Evolutionary conservation across 352 stramenopile species (phyloP).

Genomic region (Phytophthora tubulina): DNA sequence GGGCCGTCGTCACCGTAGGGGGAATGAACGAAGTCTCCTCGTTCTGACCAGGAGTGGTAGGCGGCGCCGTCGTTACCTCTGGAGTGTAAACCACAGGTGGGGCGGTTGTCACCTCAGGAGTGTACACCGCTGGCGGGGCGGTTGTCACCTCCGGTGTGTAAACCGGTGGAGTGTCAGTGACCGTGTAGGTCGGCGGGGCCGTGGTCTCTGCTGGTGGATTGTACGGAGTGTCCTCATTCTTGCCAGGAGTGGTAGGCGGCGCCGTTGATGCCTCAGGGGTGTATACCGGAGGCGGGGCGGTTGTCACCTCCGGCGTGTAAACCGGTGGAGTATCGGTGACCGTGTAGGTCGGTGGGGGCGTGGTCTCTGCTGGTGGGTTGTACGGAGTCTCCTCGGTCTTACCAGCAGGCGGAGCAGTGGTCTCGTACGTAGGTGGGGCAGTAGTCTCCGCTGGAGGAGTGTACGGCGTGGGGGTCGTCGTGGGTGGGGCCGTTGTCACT

Average conservation of each 20-base stretch:
- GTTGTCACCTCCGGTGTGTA: background rate
- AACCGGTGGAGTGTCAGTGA: background rate
- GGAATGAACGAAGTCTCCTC: too few relatives aligned
- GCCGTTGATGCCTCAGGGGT: background rate
- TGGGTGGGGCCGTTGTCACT: background rate
- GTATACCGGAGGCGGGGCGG: background rate
- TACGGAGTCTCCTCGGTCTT: background rate
- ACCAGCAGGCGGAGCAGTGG: background rate
- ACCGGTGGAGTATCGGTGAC: background rate
- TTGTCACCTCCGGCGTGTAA: conserved; percentile 1
- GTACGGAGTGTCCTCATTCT: conserved; percentile 1
- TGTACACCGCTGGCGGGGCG: background rate
- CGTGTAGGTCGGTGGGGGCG: background rate
- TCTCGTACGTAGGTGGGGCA: background rate
- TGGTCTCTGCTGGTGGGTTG: background rate
- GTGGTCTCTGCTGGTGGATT: background rate
- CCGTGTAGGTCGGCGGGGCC: background rate
- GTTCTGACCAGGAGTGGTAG: too few relatives aligned
- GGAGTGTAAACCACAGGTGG: background rate
- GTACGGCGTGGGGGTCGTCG: conserved; percentile 4
- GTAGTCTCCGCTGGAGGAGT: conserved; percentile 2
- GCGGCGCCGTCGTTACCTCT: background rate
- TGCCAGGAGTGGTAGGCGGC: background rate
- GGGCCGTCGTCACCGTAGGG: too few relatives aligned
- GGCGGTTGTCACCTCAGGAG: background rate